Base-by-base conservation (phyloP, 805 yeast species). In the Kodamaea kakaduensis region DNA sequence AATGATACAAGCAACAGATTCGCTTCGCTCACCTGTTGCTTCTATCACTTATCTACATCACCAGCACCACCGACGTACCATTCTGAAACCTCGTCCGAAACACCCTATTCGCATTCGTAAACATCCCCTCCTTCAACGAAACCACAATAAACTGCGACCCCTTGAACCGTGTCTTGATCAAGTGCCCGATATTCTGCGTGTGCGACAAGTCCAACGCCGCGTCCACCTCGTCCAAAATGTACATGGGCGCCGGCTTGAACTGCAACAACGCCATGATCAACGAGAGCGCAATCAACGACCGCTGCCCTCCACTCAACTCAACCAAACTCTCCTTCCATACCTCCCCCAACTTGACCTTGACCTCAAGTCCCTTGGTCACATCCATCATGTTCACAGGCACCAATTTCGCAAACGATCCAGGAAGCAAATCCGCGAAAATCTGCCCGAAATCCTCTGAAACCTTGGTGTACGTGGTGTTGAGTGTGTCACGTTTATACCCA, bases 171-270 rank as follows among this genome's bases (percentile, higher is more conserved):
- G 97, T 90, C 62, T 90, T 93, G 59, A 93, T 93, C 56, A 93
- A 69, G 52, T 87, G 96, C 3, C 99, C 99, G 51, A 93, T 93
- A 52, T 93, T 93, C 58, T 93, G 97, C 1, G 99, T 93, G 56
- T 93, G 99, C 40, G 94, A 85, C 45, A 90, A 73, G 69, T 93
- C 99, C 45, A 93, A 71, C 1, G 99, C 99, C 1, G 99, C 98
- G 64, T 93, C 98, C 24, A 93, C 97, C 63, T 93, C 98, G 61
- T 93, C 98, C 39, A 93, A 67, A 47, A 93, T 90, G 54, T 93
- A 93, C 95, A 93, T 85, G 6, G 98, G 98, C 1, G 99, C 98
- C 4, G 99, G 99, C 57, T 88, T 86, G 68, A 84, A 90, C 58
- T 88, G 95, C 32, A 93, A 67, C 42, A 93, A 68, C 0, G 97